Evolutionary conservation across 1,139 yeast genomes (phyloP).

Genomic region (Spencermartinsiella ligniputridi): DNA sequence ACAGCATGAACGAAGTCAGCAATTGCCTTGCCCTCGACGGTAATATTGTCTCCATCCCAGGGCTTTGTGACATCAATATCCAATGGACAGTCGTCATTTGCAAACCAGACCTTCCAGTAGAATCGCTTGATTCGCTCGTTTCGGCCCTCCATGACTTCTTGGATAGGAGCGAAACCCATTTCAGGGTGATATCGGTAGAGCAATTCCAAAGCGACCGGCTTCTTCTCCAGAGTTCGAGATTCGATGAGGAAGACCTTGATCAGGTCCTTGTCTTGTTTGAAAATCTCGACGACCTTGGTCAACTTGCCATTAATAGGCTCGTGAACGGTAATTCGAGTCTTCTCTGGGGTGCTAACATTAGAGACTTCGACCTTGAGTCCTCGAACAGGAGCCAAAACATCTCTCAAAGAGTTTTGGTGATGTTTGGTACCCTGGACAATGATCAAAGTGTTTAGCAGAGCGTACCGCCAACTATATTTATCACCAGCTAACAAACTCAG

Average conservation of each 20-base stretch:
- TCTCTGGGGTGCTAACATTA: conserved; percentile 45
- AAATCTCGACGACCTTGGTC: conserved; percentile 64
- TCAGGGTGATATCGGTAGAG: conserved; percentile 74
- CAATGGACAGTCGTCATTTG: conserved; percentile 53
- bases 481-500: conserved; percentile 76
- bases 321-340: conserved; percentile 58
- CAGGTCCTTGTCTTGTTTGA: conserved; percentile 40
- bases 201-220: conserved; percentile 71
- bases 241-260: conserved; percentile 78
- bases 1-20: conserved; percentile 95
- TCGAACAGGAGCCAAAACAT: conserved; percentile 71
- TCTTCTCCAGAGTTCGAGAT: conserved; percentile 76
- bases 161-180: conserved; percentile 92
- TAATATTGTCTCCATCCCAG: conserved; percentile 62
- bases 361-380: conserved; percentile 63
- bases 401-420: conserved; percentile 71
- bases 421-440: conserved; percentile 83
- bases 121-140: conserved; percentile 90
- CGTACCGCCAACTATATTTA: conserved; percentile 83
- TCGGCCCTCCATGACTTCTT: conserved; percentile 86
- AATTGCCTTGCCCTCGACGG: conserved; percentile 71
- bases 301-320: conserved; percentile 72
- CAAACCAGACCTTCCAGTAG: conserved; percentile 98
- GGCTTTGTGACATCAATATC: conserved; percentile 56
- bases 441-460: conserved; percentile 73